Evolutionary conservation across 208 protist species (phyloP), one percentile per base, ranked within the genome.

Genomic region (Trypanosoma grayi): DNA sequence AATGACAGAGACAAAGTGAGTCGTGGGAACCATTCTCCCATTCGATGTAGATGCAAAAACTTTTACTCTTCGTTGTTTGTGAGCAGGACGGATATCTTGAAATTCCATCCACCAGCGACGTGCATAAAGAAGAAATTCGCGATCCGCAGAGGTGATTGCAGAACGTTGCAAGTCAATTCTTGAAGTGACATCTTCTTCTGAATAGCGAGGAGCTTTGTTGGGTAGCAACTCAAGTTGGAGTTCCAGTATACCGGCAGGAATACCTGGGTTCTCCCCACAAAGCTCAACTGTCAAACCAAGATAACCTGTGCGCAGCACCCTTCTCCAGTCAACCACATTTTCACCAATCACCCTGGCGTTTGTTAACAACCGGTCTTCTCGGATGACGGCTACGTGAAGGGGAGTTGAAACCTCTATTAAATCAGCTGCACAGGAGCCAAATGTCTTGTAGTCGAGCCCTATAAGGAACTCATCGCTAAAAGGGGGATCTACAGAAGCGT

Each of bases 91-190:
- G 11, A 87, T 62, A 0, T 73, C 65, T 39, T 90, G 76, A 66
- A 83, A 97, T 68, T 97, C 90, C 16, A 75, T 59, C 87, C 90
- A 97, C 93, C 93, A 97, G 27, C 90, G 74, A 16, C 90, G 70
- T 45, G 92, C 81, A 53, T 97, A 97, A 25, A 97, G 73, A 22
- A 97, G 75, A 77, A 97, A 97, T 66, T 97, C 91, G 33, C 93
- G 69, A 54, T 97, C 93, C 14, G 93, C 81, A n/a, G 85, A 81
- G n/a, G 87, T 90, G 36, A 93, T 85, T 16, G 77, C 75, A 34
- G 78, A 59, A 11, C 87, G 43, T 66, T 97, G 90, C 54, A 82
- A 70, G n/a, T 94, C 87, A 11, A 93, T 65, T 40, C 79, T 74
- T 11, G 56, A 43, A 9, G 68, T 60, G 62, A 97, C 83, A 46